Conservation (phyloP, 352 stramenopile genomes). For the Pythium brachiatum region DNA sequence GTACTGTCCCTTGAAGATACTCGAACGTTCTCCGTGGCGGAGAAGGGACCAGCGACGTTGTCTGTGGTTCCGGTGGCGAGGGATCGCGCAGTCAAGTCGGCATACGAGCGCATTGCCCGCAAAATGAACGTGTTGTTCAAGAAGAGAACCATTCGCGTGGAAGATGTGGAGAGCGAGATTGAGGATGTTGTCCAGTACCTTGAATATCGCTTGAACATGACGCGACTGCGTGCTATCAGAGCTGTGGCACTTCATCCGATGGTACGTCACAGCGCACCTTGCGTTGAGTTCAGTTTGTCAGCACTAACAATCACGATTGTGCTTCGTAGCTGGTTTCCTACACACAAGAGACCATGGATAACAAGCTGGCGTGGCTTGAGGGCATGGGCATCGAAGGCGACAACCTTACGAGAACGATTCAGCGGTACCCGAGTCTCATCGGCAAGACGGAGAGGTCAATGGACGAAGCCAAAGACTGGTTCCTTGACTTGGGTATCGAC, state of each 20-base stretch:
- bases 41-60: background rate
- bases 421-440: conserved; percentile 13
- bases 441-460: conserved; percentile 10
- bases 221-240: background rate
- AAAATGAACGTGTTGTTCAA: background rate
- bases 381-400: background rate
- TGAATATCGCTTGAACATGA: conserved; percentile 1
- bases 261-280: too few relatives aligned
- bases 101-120: conserved; percentile 4
- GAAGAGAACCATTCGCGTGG: background rate
- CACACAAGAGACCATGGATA: conserved; percentile 3
- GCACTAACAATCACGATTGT: background rate
- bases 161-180: conserved; percentile 5
- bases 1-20: background rate
- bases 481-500: conserved; percentile 8
- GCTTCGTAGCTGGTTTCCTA: conserved; percentile 7
- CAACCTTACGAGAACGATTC: conserved; percentile 1
- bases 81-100: background rate
- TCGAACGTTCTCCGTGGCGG: background rate
- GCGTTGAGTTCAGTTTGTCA: background rate
- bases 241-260: conserved; percentile 15
- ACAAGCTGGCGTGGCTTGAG: conserved; percentile 15
- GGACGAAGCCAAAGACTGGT: conserved; percentile 14
- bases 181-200: background rate
- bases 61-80: background rate